Conservation (phyloP, 768 basidiomycete species). For the Clitopilus passeckerianus region DNA sequence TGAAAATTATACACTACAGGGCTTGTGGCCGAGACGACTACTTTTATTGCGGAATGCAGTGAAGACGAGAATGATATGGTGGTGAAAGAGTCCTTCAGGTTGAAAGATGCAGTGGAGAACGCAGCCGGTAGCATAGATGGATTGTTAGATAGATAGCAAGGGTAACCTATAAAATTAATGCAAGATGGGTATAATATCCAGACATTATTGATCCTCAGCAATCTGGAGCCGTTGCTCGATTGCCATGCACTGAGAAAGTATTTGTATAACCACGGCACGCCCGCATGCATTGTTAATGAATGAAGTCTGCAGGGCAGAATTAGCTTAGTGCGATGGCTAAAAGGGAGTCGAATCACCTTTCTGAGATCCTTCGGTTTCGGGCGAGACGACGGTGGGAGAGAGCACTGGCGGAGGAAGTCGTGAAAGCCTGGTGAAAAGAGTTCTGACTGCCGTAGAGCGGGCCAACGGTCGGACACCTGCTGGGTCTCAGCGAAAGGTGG, state of each 20-base stretch:
- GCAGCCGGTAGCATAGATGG: conserved; percentile 62
- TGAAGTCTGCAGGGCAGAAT: conserved; percentile 35
- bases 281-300: conserved; percentile 69
- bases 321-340: not conserved
- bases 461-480: conserved; percentile 60
- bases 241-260: conserved; percentile 61
- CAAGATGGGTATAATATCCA: conserved; percentile 11
- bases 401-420: conserved; percentile 66
- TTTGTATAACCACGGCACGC: conserved; percentile 58
- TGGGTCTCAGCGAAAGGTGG: conserved; percentile 67
- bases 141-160: conserved; percentile 17
- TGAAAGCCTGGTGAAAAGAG: conserved; percentile 66
- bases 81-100: conserved; percentile 58
- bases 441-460: conserved; percentile 52
- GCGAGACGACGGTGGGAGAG: conserved; percentile 50
- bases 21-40: conserved; percentile 74
- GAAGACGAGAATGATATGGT: conserved; percentile 89
- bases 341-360: conserved; percentile 41
- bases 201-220: conserved; percentile 16
- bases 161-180: conserved; percentile 14
- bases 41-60: conserved; percentile 82
- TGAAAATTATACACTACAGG: conserved; percentile 31
- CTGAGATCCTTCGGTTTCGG: conserved; percentile 53
- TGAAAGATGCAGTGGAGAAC: conserved; percentile 70
- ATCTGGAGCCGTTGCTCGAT: conserved; percentile 48